A percentile compares a stretch with the other conserved stretches of the same genome.
These are phyloP conservation scores for Nakazawaea holstii DNA, from an alignment of 805 yeast genomes.

Conservation along the genomic window DNA sequence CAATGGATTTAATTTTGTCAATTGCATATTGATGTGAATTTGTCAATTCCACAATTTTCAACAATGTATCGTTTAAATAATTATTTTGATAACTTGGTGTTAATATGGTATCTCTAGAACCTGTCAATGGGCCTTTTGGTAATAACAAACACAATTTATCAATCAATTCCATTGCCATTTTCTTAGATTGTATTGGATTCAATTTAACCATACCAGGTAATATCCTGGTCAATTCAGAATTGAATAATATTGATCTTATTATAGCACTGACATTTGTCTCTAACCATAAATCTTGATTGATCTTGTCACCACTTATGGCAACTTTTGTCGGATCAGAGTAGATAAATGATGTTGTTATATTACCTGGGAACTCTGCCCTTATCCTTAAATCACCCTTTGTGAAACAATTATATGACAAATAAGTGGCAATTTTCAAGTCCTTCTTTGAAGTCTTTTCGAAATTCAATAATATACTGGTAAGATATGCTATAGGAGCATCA, in stretches of 20 bases:
- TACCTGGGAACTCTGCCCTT: constrained; percentile 46
- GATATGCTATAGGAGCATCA: constrained; percentile 51
- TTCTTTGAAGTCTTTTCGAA: constrained; percentile 24
- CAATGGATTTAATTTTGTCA: constrained; percentile 24
- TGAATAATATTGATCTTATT: constrained; percentile 47
- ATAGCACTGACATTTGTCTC: constrained; percentile 56
- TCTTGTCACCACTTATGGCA: constrained; percentile 49
- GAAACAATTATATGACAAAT: constrained; percentile 71
- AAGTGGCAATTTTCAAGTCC: constrained; percentile 39
- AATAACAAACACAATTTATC: constrained; percentile 35
- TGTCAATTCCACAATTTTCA: constrained; percentile 33
- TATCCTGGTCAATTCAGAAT: constrained; percentile 49
- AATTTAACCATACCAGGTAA: constrained; percentile 54
- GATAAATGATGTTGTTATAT: constrained; percentile 38
- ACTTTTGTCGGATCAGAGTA: constrained; percentile 46
- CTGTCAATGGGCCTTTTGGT: constrained; percentile 42
- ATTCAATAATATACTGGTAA: constrained; percentile 40
- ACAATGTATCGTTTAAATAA: constrained; percentile 45
- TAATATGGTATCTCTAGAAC: constrained; percentile 30
- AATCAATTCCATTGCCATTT: constrained; percentile 32
- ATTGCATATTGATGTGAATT: constrained; percentile 34
- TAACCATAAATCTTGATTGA: constrained; percentile 42
- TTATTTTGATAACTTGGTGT: constrained; percentile 38
- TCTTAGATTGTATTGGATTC: constrained; percentile 35
- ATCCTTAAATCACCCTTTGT: constrained; percentile 70